Base-by-base conservation (phyloP, 306 rosid species). In the Sophora flavescens region DNA sequence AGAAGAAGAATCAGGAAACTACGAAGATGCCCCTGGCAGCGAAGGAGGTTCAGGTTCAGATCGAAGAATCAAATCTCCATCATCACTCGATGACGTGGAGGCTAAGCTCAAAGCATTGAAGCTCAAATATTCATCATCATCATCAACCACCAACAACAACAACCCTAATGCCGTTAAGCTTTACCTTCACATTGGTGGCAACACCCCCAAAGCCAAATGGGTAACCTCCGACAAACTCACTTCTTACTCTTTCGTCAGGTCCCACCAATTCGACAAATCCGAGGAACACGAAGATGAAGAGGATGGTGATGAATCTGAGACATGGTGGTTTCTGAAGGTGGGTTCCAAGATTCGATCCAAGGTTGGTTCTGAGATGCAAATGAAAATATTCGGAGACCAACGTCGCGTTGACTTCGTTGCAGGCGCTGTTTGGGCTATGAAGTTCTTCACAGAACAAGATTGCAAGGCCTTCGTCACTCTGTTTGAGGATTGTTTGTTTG, bases 381-480 rank as follows among this genome's bases (percentile, higher is more conserved):
- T 96, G 83, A 91, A 91, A 74, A 86, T 88, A 4, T 88, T 86
- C 13, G 86, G 79, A 2, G 89, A 85, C 61, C 96, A 93, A 72
- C 88, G 86, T 18, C 92, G 99, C 5, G 98, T 88, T 64, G 99
- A 96, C 59, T 93, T 96, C 33, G 90, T 96, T 15, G 89, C 93
- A 26, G 63, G 80, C n/a, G 98, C 91, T 11, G 99, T 96, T 6
- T 93, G 99, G 99, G 99, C 99, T 0, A 42, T 96, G 89, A 96
- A 91, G 56, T 96, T 96, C 80, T 93, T 86, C 65, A 74, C 72
- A 0, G 88, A 80, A 0, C 88, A 92, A 50, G 89, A 88, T 38
- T 91, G 84, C 35, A 85, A 69, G 75, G 72, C 18, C 0, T 96
- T 96, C 62, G 86, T 90, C 3, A 59, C 83, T 1, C 82, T 78